phyloP scores from a whole-genome alignment of 2,329 filamentous ascomycete species.

The Shiraia sp. region DNA sequence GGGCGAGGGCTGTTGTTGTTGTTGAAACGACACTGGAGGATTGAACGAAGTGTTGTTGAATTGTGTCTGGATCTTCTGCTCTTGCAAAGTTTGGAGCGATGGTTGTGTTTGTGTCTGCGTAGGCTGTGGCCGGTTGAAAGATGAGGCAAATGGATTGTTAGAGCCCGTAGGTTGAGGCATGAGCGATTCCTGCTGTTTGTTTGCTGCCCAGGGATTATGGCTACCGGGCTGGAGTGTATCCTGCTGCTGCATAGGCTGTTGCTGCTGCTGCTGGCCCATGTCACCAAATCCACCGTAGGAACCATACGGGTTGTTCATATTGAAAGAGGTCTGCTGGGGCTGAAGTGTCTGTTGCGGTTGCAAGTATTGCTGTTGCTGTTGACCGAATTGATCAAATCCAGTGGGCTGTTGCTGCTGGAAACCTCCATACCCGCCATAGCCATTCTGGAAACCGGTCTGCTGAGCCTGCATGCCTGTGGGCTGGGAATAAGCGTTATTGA shows the following conservation, averaged over 20 bases:
- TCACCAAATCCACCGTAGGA: slow-evolving; percentile 42
- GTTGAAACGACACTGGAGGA: slow-evolving; percentile 50
- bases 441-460: slow-evolving; percentile 69
- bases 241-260: slow-evolving; percentile 58
- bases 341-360: slow-evolving; percentile 52
- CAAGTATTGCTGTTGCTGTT: slow-evolving; percentile 35
- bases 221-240: slow-evolving; percentile 73
- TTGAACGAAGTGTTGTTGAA: slow-evolving; percentile 59
- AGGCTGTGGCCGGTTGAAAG: slow-evolving; percentile 64
- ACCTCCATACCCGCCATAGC: slow-evolving; percentile 65
- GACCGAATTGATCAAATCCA: slow-evolving; percentile 64
- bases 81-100: slow-evolving; percentile 74
- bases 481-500: slow-evolving; percentile 73
- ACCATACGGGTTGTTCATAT: slow-evolving; percentile 46
- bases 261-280: slow-evolving; percentile 39
- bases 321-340: slow-evolving; percentile 64
- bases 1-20: slow-evolving; percentile 43
- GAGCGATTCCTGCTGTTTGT: slow-evolving; percentile 66
- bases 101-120: slow-evolving; percentile 64
- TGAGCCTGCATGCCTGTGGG: slow-evolving; percentile 72
- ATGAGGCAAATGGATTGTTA: slow-evolving; percentile 92
- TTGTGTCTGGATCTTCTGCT: slow-evolving; percentile 76
- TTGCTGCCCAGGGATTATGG: slow-evolving; percentile 87
- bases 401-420: slow-evolving; percentile 62
- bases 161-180: slow-evolving; percentile 89